Conservation (phyloP, 1,284 basidiomycete species). For the Boletus semigastroideus region DNA sequence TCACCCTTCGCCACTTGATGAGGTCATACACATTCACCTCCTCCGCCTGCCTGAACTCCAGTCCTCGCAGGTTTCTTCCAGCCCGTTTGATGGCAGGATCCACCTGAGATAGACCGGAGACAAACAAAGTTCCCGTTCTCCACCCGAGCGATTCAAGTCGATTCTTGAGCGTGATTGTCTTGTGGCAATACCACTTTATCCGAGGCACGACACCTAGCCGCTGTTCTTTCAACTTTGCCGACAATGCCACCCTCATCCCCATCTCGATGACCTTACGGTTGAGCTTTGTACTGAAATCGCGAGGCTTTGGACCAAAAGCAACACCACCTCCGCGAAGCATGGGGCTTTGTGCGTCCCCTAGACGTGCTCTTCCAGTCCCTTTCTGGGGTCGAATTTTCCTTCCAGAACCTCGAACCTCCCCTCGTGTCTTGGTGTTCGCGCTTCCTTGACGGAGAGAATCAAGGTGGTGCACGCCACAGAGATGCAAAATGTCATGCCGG, state of each 20-base stretch:
- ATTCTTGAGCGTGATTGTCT: conserved; percentile 61
- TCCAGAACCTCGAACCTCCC: conserved; percentile 87
- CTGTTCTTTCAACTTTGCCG: conserved; percentile 75
- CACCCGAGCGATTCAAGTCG: conserved; percentile 62
- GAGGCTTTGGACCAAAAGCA: conserved; percentile 86
- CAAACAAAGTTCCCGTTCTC: conserved; percentile 64
- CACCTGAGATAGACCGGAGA: conserved; percentile 62
- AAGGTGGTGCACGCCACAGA: conserved; percentile 88
- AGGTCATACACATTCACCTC: conserved; percentile 78
- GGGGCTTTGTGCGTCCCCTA: conserved; percentile 87
- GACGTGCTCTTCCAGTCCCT: conserved; percentile 85
- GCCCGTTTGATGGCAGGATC: conserved; percentile 56
- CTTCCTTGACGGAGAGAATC: conserved; percentile 87
- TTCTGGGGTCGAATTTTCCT: conserved; percentile 91
- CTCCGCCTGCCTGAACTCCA: conserved; percentile 60
- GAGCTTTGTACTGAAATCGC: conserved; percentile 89
- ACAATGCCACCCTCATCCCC: conserved; percentile 90
- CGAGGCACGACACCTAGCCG: conserved; percentile 74
- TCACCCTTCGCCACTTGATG: conserved; percentile 71
- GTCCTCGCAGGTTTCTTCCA: conserved; percentile 61
- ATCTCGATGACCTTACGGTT: conserved; percentile 89
- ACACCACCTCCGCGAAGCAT: conserved; percentile 92
- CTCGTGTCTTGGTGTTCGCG: conserved; percentile 89
- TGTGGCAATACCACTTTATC: conserved; percentile 68
- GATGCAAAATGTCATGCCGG: conserved; percentile 90